These are phyloP conservation scores for Primulina huaijiensis DNA, from an alignment of 257 asterid species.

Conservation along the genomic window DNA sequence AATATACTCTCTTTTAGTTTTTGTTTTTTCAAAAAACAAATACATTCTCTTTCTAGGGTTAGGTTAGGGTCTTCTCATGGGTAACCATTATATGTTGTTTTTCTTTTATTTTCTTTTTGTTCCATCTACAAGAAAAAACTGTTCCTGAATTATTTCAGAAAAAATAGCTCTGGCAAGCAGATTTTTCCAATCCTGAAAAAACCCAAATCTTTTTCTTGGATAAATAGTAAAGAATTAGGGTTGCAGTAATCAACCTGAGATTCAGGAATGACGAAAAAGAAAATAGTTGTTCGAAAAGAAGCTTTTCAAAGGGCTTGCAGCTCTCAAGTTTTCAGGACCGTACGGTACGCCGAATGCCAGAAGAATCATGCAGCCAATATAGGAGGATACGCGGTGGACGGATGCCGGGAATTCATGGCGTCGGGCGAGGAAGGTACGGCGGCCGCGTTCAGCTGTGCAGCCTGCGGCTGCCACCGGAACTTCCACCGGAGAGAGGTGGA, in stretches of 20 bases:
- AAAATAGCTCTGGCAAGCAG: no score
- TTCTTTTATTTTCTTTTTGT: no score
- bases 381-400: conserved; percentile 42
- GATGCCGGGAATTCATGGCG: conserved; percentile 45
- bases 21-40: no score
- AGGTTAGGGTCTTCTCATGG: neutral
- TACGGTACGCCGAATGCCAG: conserved; percentile 39
- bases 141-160: neutral
- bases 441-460: conserved; percentile 34
- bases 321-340: conserved; percentile 16
- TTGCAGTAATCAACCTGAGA: no score
- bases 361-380: conserved; percentile 42
- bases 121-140: neutral
- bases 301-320: conserved; percentile 23
- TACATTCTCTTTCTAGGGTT: no score
- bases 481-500: conserved; percentile 27
- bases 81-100: no score
- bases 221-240: neutral
- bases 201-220: neutral
- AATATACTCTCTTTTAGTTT: no score
- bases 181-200: no score
- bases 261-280: conserved; percentile 28
- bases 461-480: conserved; percentile 33
- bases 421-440: conserved; percentile 32
- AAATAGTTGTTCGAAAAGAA: conserved; percentile 28